Percentiles rank a stretch among this genome's conserved stretches.
Evolutionary conservation across 1,139 yeast genomes (phyloP).

Genomic region (Yamadazyma jaroonii): DNA sequence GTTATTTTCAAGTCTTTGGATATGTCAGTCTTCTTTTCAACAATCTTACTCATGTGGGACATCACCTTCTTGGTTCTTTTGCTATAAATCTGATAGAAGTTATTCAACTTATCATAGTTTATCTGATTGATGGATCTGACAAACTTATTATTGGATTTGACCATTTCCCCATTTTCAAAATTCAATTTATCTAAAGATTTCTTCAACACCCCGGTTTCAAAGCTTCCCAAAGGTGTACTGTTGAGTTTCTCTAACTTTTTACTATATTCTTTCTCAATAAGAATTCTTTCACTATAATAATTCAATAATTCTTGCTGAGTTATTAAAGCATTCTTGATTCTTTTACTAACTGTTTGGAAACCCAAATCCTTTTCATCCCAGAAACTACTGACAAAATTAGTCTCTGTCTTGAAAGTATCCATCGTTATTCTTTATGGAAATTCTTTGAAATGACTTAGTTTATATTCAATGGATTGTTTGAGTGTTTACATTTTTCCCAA

Average conservation of each 20-base stretch:
- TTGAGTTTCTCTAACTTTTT: slow-evolving; percentile 52
- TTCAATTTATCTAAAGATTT: slow-evolving; percentile 58
- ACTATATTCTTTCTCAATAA: slow-evolving; percentile 73
- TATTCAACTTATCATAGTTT: slow-evolving; percentile 33
- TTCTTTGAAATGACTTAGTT: slow-evolving; percentile 2
- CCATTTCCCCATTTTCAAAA: slow-evolving; percentile 46
- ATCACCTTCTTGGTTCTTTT: slow-evolving; percentile 33
- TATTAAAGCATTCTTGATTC: slow-evolving; percentile 29
- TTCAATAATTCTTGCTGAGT: slow-evolving; percentile 44
- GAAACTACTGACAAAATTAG: slow-evolving; percentile 38
- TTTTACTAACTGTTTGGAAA: slow-evolving; percentile 26
- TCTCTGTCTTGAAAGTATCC: slow-evolving; percentile 5
- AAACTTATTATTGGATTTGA: slow-evolving; percentile 31
- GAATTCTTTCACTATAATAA: slow-evolving; percentile 49
- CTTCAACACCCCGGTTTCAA: slow-evolving; percentile 60
- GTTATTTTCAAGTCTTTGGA: slow-evolving; percentile 35
- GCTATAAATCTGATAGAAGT: slow-evolving; percentile 29
- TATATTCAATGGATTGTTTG: not conserved
- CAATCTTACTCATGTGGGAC: slow-evolving; percentile 37
- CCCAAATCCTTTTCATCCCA: slow-evolving; percentile 44
- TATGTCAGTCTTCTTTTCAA: slow-evolving; percentile 24
- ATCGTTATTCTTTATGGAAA: not conserved
- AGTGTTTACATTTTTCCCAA: slow-evolving; percentile 16
- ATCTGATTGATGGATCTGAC: slow-evolving; percentile 27
- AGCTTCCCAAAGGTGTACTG: slow-evolving; percentile 46